A percentile compares a stretch with the other conserved stretches of the same genome.
These are phyloP conservation scores for Prosopis cineraria DNA, from an alignment of 306 rosid genomes.

Conservation along the genomic window DNA sequence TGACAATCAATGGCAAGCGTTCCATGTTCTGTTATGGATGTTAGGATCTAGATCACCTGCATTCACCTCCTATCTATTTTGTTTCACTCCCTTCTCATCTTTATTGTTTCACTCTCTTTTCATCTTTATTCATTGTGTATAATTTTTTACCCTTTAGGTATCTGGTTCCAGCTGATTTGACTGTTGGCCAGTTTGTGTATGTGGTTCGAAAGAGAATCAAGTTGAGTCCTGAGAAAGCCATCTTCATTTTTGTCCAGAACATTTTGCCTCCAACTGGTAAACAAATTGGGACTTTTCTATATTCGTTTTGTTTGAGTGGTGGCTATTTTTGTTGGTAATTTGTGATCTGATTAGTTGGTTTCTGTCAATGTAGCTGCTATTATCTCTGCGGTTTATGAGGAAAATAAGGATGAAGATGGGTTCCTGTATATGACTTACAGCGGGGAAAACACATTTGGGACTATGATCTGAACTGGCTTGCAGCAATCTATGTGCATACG, in stretches of 20 bases:
- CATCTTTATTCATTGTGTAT: background rate
- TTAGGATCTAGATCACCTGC: background rate
- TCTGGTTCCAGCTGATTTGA: slow-evolving; percentile 65
- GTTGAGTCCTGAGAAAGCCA: slow-evolving; percentile 62
- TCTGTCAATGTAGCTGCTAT: slow-evolving; percentile 51
- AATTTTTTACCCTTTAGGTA: slow-evolving; percentile 34
- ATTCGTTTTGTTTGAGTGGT: background rate
- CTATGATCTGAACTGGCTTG: slow-evolving; percentile 31
- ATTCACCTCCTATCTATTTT: background rate
- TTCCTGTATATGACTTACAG: slow-evolving; percentile 67
- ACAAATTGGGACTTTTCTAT: background rate
- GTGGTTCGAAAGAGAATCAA: slow-evolving; percentile 66
- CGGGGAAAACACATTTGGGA: slow-evolving; percentile 64
- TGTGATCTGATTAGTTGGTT: background rate
- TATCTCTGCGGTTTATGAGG: slow-evolving; percentile 58
- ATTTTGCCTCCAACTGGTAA: slow-evolving; percentile 62
- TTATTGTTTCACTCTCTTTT: background rate
- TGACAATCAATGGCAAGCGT: background rate
- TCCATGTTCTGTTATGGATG: background rate
- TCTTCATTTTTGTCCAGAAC: slow-evolving; percentile 60
- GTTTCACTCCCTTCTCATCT: background rate
- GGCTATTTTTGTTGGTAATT: background rate
- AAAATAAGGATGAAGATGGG: slow-evolving; percentile 66
- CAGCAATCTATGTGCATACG: slow-evolving; percentile 20
- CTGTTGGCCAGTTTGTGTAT: slow-evolving; percentile 66